Evolutionary conservation across 1,139 yeast species (phyloP), one percentile per base, ranked within the genome.

Genomic region (Zygosaccharomyces pseudobailii): DNA sequence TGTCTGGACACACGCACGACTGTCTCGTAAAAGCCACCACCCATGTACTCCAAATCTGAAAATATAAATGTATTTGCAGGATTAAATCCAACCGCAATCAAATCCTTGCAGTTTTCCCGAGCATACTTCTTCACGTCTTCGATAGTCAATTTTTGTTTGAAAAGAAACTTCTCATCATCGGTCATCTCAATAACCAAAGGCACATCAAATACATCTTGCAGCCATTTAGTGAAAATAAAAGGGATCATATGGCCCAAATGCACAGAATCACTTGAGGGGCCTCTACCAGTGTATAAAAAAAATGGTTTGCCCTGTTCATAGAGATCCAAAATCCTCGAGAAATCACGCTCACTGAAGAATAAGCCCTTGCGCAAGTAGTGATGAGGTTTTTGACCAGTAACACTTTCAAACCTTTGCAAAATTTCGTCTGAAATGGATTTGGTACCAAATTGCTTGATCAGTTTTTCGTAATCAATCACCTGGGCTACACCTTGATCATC

Each of bases 171-270:
- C 70, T 94, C 99, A 66, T 94, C 99, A 67, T 94, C 99, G 3
- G 98, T 94, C 71, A 94, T 75, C 69, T 92, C 97, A 57, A 94
- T 82, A 36, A 94, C 95, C 55, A 94, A 75, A n/a, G 98, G 97
- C 48, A 80, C 97, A 64, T 92, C 97, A 67, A 94, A 92, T 3
- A 90, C 98, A 43, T 90, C 97, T 70, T 94, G 99, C 61, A 94
- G 76, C 98, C 98, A 94, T 69, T 89, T 89, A 50, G 98, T 92
- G 73, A 94, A 94, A 35, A 86, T 69, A 65, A 94, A 94, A 9
- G 99, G 99, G 52, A 90, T 78, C 90, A 92, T 84, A 68, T 94
- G 99, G 41, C 98, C 99, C 71, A 94, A 75, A 67, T 94, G 99
- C 88, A 94, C 84, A 22, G 95, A 84, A 58, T 85, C 96, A 38